Evolutionary conservation across 768 basidiomycete species (phyloP).

Genomic region (Termitomyces sp.): DNA sequence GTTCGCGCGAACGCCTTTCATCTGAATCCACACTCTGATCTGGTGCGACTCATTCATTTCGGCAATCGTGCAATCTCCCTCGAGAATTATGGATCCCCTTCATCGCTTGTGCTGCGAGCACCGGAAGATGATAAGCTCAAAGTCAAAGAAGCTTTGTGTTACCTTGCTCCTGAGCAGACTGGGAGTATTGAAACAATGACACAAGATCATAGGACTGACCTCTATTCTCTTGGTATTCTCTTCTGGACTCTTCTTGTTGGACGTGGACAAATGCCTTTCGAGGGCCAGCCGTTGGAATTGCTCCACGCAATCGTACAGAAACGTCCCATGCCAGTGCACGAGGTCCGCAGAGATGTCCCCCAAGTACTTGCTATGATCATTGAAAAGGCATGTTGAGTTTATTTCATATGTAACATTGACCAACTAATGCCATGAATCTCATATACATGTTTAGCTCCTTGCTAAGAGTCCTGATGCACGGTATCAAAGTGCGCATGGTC

Average conservation of each 20-base stretch:
- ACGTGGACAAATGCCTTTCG: slow-evolving; percentile 59
- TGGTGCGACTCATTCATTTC: slow-evolving; percentile 69
- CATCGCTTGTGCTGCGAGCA: slow-evolving; percentile 58
- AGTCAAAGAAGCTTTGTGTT: slow-evolving; percentile 73
- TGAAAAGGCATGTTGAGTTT: slow-evolving; percentile 45
- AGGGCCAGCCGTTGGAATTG: slow-evolving; percentile 59
- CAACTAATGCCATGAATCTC: slow-evolving; percentile 8
- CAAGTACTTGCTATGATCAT: slow-evolving; percentile 68
- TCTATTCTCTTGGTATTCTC: slow-evolving; percentile 69
- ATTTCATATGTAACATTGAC: neutral
- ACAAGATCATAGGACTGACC: slow-evolving; percentile 71
- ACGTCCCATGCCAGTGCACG: slow-evolving; percentile 71
- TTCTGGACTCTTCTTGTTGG: slow-evolving; percentile 78
- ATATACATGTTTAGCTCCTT: slow-evolving; percentile 41
- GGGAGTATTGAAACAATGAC: slow-evolving; percentile 68
- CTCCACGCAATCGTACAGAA: slow-evolving; percentile 71
- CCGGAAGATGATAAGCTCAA: slow-evolving; percentile 66
- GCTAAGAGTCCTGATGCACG: slow-evolving; percentile 63
- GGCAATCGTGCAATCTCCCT: slow-evolving; percentile 72
- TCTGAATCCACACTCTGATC: slow-evolving; percentile 63
- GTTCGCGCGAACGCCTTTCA: slow-evolving; percentile 78
- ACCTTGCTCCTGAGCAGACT: slow-evolving; percentile 74
- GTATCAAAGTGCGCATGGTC: slow-evolving; percentile 69
- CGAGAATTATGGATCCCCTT: slow-evolving; percentile 69
- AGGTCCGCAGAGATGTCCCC: slow-evolving; percentile 69